A percentile compares a stretch with the other conserved stretches of the same genome.
Evolutionary conservation across 306 rosid genomes (phyloP).

Genomic region (Ceratonia siliqua): DNA sequence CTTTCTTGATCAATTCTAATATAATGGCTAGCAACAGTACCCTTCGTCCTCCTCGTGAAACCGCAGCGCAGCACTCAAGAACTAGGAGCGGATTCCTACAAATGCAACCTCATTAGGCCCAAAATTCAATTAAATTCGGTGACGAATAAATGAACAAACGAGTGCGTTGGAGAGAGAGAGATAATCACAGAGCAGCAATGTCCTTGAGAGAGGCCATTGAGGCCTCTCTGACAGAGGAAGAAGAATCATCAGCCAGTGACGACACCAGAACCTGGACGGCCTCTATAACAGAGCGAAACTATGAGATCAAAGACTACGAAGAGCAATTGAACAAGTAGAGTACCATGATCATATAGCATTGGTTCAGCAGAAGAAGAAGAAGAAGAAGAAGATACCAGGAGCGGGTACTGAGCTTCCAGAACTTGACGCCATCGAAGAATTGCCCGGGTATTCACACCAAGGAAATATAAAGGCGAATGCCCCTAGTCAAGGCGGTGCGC

Average conservation of each 20-base stretch:
- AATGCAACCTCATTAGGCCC: conserved; percentile 11
- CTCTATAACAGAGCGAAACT: conserved; percentile 37
- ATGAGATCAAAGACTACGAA: background rate
- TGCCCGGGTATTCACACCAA: background rate
- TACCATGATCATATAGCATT: no score
- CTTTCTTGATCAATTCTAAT: background rate
- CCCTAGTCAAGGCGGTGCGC: background rate
- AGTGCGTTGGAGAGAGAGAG: background rate
- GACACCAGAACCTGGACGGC: conserved; percentile 70
- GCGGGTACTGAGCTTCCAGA: conserved; percentile 51
- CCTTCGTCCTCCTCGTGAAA: conserved; percentile 73
- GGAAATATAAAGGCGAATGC: background rate
- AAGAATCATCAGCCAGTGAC: conserved; percentile 63
- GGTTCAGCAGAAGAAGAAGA: background rate
- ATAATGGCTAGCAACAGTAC: conserved; percentile 30
- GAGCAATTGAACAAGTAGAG: background rate
- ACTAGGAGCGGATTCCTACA: conserved; percentile 56
- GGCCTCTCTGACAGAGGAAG: conserved; percentile 52
- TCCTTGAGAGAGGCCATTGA: conserved; percentile 65
- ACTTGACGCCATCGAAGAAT: conserved; percentile 52
- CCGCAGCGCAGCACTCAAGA: conserved; percentile 61
- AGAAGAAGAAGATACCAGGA: conserved; percentile 38
- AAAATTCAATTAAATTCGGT: background rate
- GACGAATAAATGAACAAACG: background rate
- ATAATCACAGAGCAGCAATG: conserved; percentile 49